Conservation (phyloP, 148 eudicot species). For the Silene latifolia region DNA sequence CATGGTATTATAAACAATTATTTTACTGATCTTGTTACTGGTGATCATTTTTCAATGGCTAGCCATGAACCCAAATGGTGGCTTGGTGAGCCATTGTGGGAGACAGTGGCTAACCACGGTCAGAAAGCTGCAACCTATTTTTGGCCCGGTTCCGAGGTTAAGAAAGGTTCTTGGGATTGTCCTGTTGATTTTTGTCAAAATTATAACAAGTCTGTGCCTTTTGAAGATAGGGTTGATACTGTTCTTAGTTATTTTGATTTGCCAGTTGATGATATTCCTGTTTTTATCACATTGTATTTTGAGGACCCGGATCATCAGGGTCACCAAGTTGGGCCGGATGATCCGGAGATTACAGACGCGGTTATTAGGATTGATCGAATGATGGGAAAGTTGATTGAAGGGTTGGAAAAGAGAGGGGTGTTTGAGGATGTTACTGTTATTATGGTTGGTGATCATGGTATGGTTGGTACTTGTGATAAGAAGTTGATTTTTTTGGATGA, state of each 20-base stretch:
- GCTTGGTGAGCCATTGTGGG: conserved; percentile 88
- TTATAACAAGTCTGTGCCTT: conserved; percentile 74
- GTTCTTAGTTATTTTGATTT: conserved; percentile 64
- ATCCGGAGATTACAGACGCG: conserved; percentile 68
- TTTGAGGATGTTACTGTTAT: conserved; percentile 80
- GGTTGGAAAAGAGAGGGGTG: conserved; percentile 72
- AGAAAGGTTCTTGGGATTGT: conserved; percentile 61
- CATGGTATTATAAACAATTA: conserved; percentile 75
- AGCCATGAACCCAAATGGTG: conserved; percentile 90
- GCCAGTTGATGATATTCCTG: conserved; percentile 51
- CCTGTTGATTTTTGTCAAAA: conserved; percentile 44
- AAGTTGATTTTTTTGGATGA: conserved; percentile 68
- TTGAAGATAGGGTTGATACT: conserved; percentile 70
- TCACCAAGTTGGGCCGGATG: conserved; percentile 86
- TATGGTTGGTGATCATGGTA: conserved; percentile 92
- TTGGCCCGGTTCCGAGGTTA: conserved; percentile 93
- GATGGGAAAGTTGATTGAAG: conserved; percentile 77
- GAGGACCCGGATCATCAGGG: conserved; percentile 98
- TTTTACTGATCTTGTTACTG: conserved; percentile 46
- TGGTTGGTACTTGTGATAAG: conserved; percentile 92
- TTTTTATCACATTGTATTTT: conserved; percentile 77
- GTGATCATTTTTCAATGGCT: conserved; percentile 51
- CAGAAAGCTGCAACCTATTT: conserved; percentile 67
- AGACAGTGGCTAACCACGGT: conserved; percentile 58
- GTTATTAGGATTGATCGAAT: conserved; percentile 56